Evolutionary conservation across 192 early-diverging fungal genomes (phyloP).

Genomic region (Globomyces pollinis-pini): DNA sequence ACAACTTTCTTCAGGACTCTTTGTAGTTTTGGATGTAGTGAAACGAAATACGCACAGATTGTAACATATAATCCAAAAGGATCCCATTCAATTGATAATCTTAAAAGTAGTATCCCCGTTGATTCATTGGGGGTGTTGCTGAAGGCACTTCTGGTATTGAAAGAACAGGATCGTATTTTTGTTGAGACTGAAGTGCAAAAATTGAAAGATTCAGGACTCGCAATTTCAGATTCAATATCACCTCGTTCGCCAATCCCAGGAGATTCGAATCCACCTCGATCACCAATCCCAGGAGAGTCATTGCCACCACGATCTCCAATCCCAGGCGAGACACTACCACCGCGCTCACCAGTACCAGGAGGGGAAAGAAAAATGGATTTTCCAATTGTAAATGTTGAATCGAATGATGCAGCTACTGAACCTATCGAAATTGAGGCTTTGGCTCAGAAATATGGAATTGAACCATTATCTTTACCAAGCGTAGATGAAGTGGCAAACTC

Average conservation of each 20-base stretch:
- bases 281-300: background rate
- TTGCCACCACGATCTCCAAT: background rate
- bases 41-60: background rate
- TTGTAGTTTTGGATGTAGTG: slow-evolving; percentile 25
- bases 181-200: background rate
- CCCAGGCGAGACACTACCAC: background rate
- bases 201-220: background rate
- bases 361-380: background rate
- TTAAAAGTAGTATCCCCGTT: background rate
- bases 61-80: background rate
- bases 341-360: background rate
- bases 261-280: background rate
- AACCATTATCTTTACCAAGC: background rate
- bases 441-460: background rate
- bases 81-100: background rate
- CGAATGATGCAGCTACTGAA: background rate
- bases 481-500: background rate
- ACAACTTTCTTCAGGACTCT: slow-evolving; percentile 57
- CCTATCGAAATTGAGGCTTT: background rate
- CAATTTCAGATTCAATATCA: background rate
- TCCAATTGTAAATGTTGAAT: background rate
- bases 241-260: background rate
- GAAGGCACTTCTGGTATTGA: background rate
- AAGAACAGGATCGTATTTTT: background rate
- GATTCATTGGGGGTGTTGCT: background rate